Evolutionary conservation across 805 yeast genomes (phyloP).

Genomic region (Metschnikowia drakensbergensis): DNA sequence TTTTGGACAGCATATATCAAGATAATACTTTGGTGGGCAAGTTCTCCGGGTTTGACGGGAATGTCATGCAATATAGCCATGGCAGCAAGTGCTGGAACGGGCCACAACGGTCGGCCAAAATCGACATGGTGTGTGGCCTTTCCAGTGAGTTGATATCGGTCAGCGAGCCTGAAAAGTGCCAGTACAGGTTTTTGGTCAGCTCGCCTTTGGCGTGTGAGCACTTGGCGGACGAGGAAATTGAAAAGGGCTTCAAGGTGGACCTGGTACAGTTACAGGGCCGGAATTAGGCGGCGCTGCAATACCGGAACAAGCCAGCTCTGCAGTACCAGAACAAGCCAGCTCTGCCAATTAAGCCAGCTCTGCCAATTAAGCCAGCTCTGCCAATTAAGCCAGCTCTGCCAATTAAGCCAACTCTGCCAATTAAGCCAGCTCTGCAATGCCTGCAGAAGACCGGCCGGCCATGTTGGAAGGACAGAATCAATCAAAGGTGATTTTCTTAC

Average conservation of each 20-base stretch:
- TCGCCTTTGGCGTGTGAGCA: conserved; percentile 45
- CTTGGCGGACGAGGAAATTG: conserved; percentile 12
- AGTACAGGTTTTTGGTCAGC: conserved; percentile 52
- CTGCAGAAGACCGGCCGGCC: too few relatives aligned
- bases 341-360: too few relatives aligned
- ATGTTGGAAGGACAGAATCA: conserved; percentile 9
- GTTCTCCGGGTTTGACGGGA: conserved; percentile 24
- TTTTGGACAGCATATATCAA: conserved; percentile 56
- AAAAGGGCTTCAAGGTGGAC: conserved; percentile 13
- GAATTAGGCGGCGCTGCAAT: neutral
- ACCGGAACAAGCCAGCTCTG: too few relatives aligned
- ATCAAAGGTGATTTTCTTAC: conserved; percentile 82
- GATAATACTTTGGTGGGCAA: conserved; percentile 21
- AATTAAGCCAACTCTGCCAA: too few relatives aligned
- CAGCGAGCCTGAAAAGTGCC: conserved; percentile 86
- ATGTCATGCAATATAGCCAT: conserved; percentile 40
- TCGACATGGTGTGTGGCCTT: conserved; percentile 65
- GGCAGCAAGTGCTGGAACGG: conserved; percentile 96
- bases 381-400: too few relatives aligned
- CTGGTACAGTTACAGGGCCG: neutral
- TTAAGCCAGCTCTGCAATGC: too few relatives aligned
- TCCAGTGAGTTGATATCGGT: conserved; percentile 56
- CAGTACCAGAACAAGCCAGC: too few relatives aligned
- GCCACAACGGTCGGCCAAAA: conserved; percentile 68
- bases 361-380: too few relatives aligned